These are phyloP conservation scores for Metschnikowia peoriensis DNA, from an alignment of 805 yeast species.

Conservation along the genomic window DNA sequence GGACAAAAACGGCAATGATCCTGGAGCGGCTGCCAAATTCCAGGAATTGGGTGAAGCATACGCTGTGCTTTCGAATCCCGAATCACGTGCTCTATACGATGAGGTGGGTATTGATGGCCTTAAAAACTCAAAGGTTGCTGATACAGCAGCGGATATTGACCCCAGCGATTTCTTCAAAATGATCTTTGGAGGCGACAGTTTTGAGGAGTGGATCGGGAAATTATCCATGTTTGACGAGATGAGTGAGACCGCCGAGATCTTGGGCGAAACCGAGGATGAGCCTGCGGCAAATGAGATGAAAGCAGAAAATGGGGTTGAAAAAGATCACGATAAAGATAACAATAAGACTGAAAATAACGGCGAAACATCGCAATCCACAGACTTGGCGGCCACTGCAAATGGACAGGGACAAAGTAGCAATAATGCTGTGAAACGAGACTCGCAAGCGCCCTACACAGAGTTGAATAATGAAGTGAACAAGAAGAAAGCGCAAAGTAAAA, in stretches of 20 bases:
- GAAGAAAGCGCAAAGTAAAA: constrained; percentile 25
- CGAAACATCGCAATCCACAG: constrained; percentile 6
- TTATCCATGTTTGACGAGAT: constrained; percentile 74
- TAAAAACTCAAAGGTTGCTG: constrained; percentile 69
- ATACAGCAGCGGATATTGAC: constrained; percentile 68
- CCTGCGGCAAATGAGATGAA: constrained; percentile 16
- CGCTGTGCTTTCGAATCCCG: constrained; percentile 74
- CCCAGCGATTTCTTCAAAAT: constrained; percentile 80
- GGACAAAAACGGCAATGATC: constrained; percentile 94
- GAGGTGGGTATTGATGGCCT: constrained; percentile 62
- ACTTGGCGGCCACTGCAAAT: constrained; percentile 24
- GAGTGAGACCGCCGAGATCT: constrained; percentile 57
- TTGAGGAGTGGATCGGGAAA: constrained; percentile 85
- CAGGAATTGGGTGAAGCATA: constrained; percentile 70
- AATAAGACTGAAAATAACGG: neutral
- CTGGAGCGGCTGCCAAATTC: constrained; percentile 81
- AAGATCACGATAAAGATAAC: neutral
- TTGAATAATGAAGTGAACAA: constrained; percentile 23
- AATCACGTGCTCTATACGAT: constrained; percentile 72
- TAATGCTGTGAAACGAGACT: neutral
- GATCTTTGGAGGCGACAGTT: constrained; percentile 84
- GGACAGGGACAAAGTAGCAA: too few relatives aligned
- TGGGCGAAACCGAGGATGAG: constrained; percentile 35
- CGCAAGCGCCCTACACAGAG: constrained; percentile 11
- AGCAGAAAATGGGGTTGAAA: too few relatives aligned